These are phyloP conservation scores for Candida alai DNA, from an alignment of 805 yeast species.

Conservation along the genomic window DNA sequence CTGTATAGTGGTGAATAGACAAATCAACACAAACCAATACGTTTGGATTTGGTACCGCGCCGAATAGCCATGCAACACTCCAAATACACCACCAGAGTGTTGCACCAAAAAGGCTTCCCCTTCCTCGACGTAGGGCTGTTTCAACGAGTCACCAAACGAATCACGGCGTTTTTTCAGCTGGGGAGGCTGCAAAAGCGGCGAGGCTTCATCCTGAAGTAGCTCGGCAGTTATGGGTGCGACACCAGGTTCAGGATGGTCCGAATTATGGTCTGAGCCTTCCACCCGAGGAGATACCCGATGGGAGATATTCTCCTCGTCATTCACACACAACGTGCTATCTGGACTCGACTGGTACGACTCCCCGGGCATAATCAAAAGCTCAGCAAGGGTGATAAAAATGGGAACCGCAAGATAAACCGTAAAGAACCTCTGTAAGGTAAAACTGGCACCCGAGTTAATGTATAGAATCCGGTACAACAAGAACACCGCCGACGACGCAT, in stretches of 20 bases:
- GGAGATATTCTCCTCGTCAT: constrained; percentile 15
- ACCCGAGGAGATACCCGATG: constrained; percentile 2
- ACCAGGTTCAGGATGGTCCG: too few species aligned
- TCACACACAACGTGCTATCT: constrained; percentile 22
- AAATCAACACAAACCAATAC: constrained; percentile 50
- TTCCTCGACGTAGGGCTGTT: constrained; percentile 50
- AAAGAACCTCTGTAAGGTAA: constrained; percentile 43
- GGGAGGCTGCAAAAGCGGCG: constrained; percentile 20
- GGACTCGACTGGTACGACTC: constrained; percentile 46
- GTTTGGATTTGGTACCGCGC: constrained; percentile 47
- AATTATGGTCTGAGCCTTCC: too few species aligned
- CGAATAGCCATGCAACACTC: constrained; percentile 51
- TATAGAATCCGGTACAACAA: constrained; percentile 44
- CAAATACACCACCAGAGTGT: constrained; percentile 46
- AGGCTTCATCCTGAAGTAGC: constrained; percentile 14
- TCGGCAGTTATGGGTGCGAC: too few species aligned
- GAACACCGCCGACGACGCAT: constrained; percentile 54
- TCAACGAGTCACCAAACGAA: constrained; percentile 54
- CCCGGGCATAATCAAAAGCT: constrained; percentile 44
- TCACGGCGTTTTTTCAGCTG: constrained; percentile 45
- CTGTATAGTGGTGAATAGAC: constrained; percentile 49
- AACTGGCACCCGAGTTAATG: constrained; percentile 24
- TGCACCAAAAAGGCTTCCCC: constrained; percentile 38
- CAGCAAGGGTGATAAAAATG: constrained; percentile 43
- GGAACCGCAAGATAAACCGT: constrained; percentile 48